Evolutionary conservation across 768 basidiomycete species (phyloP), one percentile per base, ranked within the genome.

Genomic region (Collybiopsis confluens): DNA sequence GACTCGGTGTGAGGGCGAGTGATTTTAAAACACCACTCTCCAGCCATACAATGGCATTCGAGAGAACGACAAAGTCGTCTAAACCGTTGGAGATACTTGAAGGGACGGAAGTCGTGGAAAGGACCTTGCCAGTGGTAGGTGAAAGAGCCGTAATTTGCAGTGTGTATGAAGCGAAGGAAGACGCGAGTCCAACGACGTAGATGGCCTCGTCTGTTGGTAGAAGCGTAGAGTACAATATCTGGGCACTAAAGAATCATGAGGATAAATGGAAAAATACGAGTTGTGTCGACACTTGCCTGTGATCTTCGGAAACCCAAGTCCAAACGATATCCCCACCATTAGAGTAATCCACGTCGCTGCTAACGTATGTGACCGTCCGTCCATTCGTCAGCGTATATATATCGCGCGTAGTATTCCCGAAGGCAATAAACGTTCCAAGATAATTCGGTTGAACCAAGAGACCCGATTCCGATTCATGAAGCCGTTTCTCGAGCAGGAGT

Each of bases 241-340:
- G 73, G 1, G 83, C 83, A 18, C 92, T 93, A 58, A 13, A 37
- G 8, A 28, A 21, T 23, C 49, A 23, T 15, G 45, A 28, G 30
- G 44, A 11, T 16, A 20, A 23, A 3, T 13, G 48, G 27, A 20
- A 30, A 8, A 8, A 27, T 5, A 48, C 27, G 21, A 45, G 41
- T 35, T n/a, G 45, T 35, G 41, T 36, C 1, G 5, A 16, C 21
- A 70, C 82, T 59, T 61, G 91, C 90, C 75, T 78, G 45, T 84
- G 77, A 62, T 89, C 87, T 13, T 74, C 73, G 21, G 84, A 76
- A n/a, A 73, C 75, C 87, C 90, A 93, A 1, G 68, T 72, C 93
- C 92, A 96, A 24, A 70, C 64, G 1, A 71, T 67, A 8, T 78
- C 71, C 1, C 90, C 90, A 1, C 75, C 78, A 23, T 48, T 62